Base-by-base conservation (phyloP, 352 stramenopile species). In the Phytophthora meadii region DNA sequence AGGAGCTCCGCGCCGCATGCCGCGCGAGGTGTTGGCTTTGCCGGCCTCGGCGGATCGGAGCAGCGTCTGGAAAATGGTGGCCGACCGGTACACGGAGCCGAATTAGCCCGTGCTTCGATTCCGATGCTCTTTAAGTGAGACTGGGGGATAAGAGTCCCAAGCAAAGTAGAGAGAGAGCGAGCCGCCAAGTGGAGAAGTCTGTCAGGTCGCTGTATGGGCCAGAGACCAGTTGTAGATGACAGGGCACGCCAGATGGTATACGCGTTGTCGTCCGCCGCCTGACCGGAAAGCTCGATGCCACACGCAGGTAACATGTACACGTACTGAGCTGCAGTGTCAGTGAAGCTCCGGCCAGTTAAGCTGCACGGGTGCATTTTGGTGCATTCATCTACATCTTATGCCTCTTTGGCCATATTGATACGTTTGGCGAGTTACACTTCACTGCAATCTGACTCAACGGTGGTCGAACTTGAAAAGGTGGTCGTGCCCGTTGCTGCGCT, bases 1-100 rank as follows among this genome's bases (percentile, higher is more conserved):
- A 19, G 52, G 56, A 50, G 32, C 53, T 49, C 68, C 70, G 22
- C 75, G 74, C 64, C 74, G 62, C 74, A 82, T 82, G 27, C 56
- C 44, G 44, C 45, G 39, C 49, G 47, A 68, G 36, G 27, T 70
- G 15, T 57, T 56, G 27, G 53, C 46, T 48, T 69, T 65, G 32
- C 51, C 41, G 32, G 39, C 57, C 46, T 68, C 65, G 34, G 50
- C 57, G 12, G 51, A 59, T 41, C 59, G 36, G 17, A 74, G 42
- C 8, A 65, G 40, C 54, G 69, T 57, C 45, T 68, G 37, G 54
- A 59, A 68, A 66, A 68, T 69, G 65, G 61, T 65, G 22, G 28
- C 9, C 24, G 19, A 46, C 14, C 22, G 24, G 24, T 34, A 27
- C 32, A 56, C 50, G 32, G 37, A 55, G 37, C 42, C 40, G 9